Percentiles rank a stretch among this genome's conserved stretches.
Evolutionary conservation across 2,329 filamentous ascomycete species (phyloP).

Genomic region (Cercospora citrullina): DNA sequence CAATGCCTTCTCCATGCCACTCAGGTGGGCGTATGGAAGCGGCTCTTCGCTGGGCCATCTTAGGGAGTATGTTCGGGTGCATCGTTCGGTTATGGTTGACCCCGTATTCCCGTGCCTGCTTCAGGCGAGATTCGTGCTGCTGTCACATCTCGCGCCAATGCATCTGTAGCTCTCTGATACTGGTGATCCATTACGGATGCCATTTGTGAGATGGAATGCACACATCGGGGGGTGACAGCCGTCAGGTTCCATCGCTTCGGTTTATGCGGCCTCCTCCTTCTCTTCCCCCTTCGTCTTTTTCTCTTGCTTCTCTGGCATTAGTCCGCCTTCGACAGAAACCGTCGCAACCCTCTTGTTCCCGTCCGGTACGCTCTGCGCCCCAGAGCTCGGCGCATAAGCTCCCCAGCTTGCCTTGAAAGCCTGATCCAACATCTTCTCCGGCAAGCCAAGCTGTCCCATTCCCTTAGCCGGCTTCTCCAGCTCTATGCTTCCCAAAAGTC

Average conservation of each 20-base stretch:
- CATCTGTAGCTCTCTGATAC: neutral
- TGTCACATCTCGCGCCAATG: neutral
- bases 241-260: neutral
- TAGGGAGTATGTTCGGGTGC: neutral
- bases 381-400: constrained; percentile 33
- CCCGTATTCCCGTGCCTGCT: neutral
- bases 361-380: constrained; percentile 22
- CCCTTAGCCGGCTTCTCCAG: neutral
- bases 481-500: neutral
- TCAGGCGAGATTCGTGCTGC: neutral
- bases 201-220: neutral
- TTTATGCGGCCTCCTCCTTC: neutral
- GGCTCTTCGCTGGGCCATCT: neutral
- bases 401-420: constrained; percentile 37
- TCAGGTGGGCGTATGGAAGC: neutral
- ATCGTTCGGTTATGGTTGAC: neutral
- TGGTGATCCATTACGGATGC: neutral
- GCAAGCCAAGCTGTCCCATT: neutral
- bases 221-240: neutral
- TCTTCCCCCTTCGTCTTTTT: neutral
- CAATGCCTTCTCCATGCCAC: neutral
- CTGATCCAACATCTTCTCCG: constrained; percentile 27
- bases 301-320: neutral
- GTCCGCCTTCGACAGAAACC: constrained; percentile 13
- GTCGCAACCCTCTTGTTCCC: constrained; percentile 19